These are phyloP conservation scores for Aspergillus hancockii DNA, from an alignment of 495 filamentous ascomycete genomes.

Conservation along the genomic window DNA sequence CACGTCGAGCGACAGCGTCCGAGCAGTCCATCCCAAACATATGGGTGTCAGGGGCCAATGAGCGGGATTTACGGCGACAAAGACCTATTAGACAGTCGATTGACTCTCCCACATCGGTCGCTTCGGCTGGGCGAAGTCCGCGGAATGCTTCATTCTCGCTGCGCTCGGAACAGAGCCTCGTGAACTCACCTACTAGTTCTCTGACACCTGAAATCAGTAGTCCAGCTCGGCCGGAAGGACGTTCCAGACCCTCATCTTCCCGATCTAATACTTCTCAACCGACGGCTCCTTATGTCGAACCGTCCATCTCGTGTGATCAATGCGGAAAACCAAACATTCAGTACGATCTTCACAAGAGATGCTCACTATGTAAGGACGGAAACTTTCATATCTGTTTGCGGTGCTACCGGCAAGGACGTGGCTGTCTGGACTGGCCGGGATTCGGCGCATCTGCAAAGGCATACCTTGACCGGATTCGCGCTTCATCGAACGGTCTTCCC, in stretches of 20 bases:
- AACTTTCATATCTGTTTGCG: constrained; percentile 73
- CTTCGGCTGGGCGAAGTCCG: constrained; percentile 16
- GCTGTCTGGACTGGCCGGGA: constrained; percentile 78
- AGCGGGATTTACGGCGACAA: constrained; percentile 26
- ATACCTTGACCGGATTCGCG: constrained; percentile 50
- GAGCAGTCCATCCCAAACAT: constrained; percentile 36
- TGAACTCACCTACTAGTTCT: constrained; percentile 24
- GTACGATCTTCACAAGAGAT: constrained; percentile 81
- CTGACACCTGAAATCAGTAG: constrained; percentile 24
- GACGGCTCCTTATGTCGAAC: constrained; percentile 57
- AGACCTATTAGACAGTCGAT: constrained; percentile 23
- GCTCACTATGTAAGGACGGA: constrained; percentile 65
- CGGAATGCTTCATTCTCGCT: constrained; percentile 10
- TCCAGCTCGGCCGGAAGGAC: constrained; percentile 27
- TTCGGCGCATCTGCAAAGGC: constrained; percentile 65
- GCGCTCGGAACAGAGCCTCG: constrained; percentile 15
- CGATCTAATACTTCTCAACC: constrained; percentile 29
- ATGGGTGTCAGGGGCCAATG: constrained; percentile 33
- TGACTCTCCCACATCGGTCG: constrained; percentile 17
- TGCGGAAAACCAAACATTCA: constrained; percentile 70
- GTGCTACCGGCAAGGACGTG: constrained; percentile 73
- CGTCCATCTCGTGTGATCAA: constrained; percentile 67
- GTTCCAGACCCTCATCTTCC: constrained; percentile 37
- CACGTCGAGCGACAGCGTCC: constrained; percentile 41
- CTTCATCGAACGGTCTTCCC: constrained; percentile 44